Base-by-base conservation (phyloP, 306 rosid genomes). In the Cucurbita moschata region DNA sequence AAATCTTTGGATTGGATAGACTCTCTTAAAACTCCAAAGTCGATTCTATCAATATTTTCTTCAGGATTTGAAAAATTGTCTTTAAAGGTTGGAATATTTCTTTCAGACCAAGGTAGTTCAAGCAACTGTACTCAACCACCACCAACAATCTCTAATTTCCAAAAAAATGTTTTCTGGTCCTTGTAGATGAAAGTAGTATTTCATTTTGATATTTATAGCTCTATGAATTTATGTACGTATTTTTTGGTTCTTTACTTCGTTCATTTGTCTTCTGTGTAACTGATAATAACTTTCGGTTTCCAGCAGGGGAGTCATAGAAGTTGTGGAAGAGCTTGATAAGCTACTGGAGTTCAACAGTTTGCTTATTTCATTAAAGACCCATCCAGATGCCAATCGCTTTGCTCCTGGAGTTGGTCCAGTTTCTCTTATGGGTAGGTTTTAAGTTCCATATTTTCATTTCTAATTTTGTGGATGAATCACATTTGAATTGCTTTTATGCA, bases 391-490 rank as follows among this genome's bases (percentile, higher is more conserved):
- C 30, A 91, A 76, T 76, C 83, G 70, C 78, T 87, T 95, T 86
- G 96, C 96, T 76, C 84, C 88, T 74, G 96, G 99, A 71, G 86
- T 87, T 73, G 99, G 99, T 30, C 91, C 96, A 1, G 66, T 94
- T 84, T 89, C 96, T 81, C 83, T 91, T 80, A 65, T 80, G 21
- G 98, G 98, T 88, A 82, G 78, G 84, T 37, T 74, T 80, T 47
- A 77, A 64, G 42, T 39, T 71, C 38, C 51, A 18, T 77, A 63
- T 69, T 57, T 40, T 63, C 44, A 19, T 62, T 61, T 39, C 52
- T 66, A 6, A 44, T 77, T 77, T 65, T 75, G 43, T 60, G 43
- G 56, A 60, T 30, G 58, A 30, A 72, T 59, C 63, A 50, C 60
- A 52, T 71, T 74, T 42, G 79, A 73, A 80, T 40, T 78, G 30